phyloP scores from a whole-genome alignment of 2,329 filamentous ascomycete species.

The Coniochaeta sp. region DNA sequence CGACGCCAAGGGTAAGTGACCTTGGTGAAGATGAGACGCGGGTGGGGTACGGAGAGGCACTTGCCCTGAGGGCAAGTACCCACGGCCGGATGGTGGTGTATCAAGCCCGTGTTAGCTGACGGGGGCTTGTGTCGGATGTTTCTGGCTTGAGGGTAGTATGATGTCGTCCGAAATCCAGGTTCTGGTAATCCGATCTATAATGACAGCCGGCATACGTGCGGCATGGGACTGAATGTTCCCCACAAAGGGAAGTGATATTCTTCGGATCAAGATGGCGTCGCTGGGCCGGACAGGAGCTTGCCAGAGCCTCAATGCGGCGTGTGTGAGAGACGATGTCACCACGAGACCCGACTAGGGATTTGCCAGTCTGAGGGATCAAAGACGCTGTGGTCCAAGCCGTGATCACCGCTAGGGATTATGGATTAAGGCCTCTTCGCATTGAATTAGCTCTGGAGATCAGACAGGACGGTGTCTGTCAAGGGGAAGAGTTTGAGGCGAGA shows the following conservation, averaged over 20 bases:
- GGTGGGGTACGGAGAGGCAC: constrained; percentile 15
- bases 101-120: constrained; percentile 26
- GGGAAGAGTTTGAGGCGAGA: constrained; percentile 26
- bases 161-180: constrained; percentile 40
- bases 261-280: background rate
- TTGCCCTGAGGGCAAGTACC: constrained; percentile 30
- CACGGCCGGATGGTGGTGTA: constrained; percentile 27
- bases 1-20: constrained; percentile 1
- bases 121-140: constrained; percentile 31
- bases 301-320: background rate
- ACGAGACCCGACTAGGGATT: background rate
- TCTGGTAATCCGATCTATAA: constrained; percentile 43
- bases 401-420: constrained; percentile 4
- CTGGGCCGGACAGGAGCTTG: background rate
- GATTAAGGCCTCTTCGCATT: constrained; percentile 13
- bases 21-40: background rate
- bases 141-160: constrained; percentile 27
- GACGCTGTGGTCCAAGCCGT: constrained; percentile 3
- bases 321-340: background rate
- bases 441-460: constrained; percentile 20
- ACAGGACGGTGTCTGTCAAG: constrained; percentile 18
- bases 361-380: background rate
- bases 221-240: constrained; percentile 29
- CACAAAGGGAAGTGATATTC: background rate
- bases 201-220: constrained; percentile 47